Percentiles rank a stretch among this genome's conserved stretches.
These are phyloP conservation scores for Tetrapyrgos nigripes DNA, from an alignment of 1,284 basidiomycete genomes.

Conservation along the genomic window DNA sequence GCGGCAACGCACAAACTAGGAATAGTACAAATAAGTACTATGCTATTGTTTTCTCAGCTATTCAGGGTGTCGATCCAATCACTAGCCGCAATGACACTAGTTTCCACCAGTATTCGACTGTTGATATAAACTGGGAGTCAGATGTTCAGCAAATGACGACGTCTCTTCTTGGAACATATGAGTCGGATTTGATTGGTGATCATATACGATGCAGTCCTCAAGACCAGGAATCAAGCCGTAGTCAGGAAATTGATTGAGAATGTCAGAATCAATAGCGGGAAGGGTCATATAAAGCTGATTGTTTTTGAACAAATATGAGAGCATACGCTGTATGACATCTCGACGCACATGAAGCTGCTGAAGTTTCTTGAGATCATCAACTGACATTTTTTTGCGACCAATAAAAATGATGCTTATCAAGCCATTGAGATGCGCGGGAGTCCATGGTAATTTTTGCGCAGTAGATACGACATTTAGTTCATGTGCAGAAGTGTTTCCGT, in stretches of 20 bases:
- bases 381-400: slow-evolving; percentile 22
- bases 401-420: slow-evolving; percentile 30
- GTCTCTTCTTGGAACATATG: too few relatives aligned
- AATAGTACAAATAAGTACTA: too few relatives aligned
- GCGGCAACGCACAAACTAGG: too few relatives aligned
- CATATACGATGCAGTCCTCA: slow-evolving; percentile 20
- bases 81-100: too few relatives aligned
- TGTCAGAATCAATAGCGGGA: slow-evolving; percentile 17
- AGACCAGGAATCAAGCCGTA: slow-evolving; percentile 23
- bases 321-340: not conserved
- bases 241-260: slow-evolving; percentile 20
- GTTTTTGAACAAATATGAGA: slow-evolving; percentile 23
- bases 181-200: slow-evolving; percentile 8
- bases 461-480: slow-evolving; percentile 30
- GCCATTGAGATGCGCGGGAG: slow-evolving; percentile 26
- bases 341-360: not conserved
- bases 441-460: slow-evolving; percentile 24
- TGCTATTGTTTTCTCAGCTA: too few relatives aligned
- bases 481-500: slow-evolving; percentile 12
- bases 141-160: too few relatives aligned
- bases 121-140: too few relatives aligned
- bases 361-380: slow-evolving; percentile 6
- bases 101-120: too few relatives aligned
- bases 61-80: too few relatives aligned
- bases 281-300: slow-evolving; percentile 30